Evolutionary conservation across 2,329 filamentous ascomycete genomes (phyloP).

Genomic region (Diaporthe humulicola): DNA sequence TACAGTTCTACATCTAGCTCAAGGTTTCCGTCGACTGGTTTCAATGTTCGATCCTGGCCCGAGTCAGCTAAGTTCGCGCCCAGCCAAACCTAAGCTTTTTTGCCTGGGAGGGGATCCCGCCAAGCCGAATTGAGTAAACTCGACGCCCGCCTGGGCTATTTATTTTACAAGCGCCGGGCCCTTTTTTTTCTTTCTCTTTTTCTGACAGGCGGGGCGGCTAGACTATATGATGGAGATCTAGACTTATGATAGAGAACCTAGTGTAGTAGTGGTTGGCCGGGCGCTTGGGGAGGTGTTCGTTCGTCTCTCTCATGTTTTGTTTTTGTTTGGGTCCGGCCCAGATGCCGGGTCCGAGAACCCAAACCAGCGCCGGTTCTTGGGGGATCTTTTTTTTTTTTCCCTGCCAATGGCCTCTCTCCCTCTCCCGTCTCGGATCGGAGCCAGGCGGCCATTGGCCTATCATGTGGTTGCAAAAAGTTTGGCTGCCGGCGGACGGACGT

Average conservation of each 20-base stretch:
- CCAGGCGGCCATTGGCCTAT: slow-evolving; percentile 10
- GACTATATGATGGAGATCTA: too few species aligned
- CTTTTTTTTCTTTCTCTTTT: background rate
- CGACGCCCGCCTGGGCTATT: too few species aligned
- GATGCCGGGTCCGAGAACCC: background rate
- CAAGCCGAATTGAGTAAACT: too few species aligned
- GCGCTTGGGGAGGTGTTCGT: background rate
- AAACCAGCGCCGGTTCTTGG: background rate
- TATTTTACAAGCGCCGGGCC: background rate
- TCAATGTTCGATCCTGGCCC: slow-evolving; percentile 8
- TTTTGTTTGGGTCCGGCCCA: background rate
- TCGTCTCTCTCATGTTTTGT: background rate
- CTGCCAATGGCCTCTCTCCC: background rate
- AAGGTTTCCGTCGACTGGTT: slow-evolving; percentile 10
- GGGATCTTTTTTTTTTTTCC: background rate
- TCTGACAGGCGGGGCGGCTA: background rate
- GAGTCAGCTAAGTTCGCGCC: slow-evolving; percentile 1
- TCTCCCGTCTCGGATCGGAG: background rate
- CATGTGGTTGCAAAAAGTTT: background rate
- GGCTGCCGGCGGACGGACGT: background rate
- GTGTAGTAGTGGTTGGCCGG: background rate
- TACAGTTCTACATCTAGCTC: slow-evolving; percentile 2
- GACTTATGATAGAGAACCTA: too few species aligned
- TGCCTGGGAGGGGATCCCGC: background rate
- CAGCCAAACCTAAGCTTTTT: background rate